phyloP scores from a whole-genome alignment of 768 basidiomycete genomes.

The Termitomyces sp. region DNA sequence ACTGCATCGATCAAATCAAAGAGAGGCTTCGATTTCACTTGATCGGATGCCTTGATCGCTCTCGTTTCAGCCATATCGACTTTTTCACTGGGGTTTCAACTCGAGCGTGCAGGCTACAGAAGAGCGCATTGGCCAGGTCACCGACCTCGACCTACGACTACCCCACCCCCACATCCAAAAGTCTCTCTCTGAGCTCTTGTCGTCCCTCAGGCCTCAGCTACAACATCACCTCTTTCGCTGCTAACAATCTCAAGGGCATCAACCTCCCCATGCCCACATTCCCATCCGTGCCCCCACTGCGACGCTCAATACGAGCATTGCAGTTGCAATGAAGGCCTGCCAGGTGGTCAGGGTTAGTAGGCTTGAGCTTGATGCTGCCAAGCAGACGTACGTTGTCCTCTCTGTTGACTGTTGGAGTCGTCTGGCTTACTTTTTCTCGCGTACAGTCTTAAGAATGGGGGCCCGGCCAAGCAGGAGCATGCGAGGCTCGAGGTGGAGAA shows the following conservation, averaged over 20 bases:
- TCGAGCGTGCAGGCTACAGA: slow-evolving; percentile 82
- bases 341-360: slow-evolving; percentile 76
- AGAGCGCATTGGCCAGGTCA: slow-evolving; percentile 86
- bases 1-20: too few relatives aligned
- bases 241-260: slow-evolving; percentile 84
- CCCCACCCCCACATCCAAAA: slow-evolving; percentile 87
- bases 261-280: slow-evolving; percentile 70
- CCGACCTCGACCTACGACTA: slow-evolving; percentile 90
- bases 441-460: slow-evolving; percentile 72
- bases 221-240: slow-evolving; percentile 80
- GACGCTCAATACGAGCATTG: slow-evolving; percentile 78
- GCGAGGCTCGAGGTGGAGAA: slow-evolving; percentile 90
- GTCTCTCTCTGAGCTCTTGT: slow-evolving; percentile 67
- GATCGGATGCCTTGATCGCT: too few relatives aligned
- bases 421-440: background rate
- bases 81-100: slow-evolving; percentile 74
- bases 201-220: slow-evolving; percentile 68
- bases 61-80: too few relatives aligned
- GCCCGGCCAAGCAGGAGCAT: slow-evolving; percentile 81
- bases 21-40: too few relatives aligned
- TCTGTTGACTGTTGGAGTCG: too few relatives aligned
- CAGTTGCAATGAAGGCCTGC: slow-evolving; percentile 90
- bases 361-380: slow-evolving; percentile 88
- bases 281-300: slow-evolving; percentile 51
- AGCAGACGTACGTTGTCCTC: slow-evolving; percentile 62